phyloP scores from a whole-genome alignment of 2,329 filamentous ascomycete species.

The Ceratocystiopsis sp. region DNA sequence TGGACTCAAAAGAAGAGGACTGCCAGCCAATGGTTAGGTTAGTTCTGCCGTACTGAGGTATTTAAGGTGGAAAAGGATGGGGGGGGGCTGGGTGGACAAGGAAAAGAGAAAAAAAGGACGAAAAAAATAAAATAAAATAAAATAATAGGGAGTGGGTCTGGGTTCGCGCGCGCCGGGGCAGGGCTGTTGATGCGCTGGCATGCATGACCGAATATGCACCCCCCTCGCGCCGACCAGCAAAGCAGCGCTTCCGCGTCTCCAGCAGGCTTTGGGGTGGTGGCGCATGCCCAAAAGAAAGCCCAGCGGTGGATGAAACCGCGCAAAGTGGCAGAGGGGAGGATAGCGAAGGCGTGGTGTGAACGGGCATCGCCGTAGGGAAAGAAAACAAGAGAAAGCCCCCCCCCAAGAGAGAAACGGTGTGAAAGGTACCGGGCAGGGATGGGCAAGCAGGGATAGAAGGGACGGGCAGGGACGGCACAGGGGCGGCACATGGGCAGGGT shows the following conservation, averaged over 20 bases:
- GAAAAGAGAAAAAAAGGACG: slow-evolving; percentile 4
- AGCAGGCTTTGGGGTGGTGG: not conserved
- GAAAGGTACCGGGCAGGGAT: too few relatives aligned
- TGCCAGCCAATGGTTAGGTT: slow-evolving; percentile 21
- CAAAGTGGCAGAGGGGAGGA: not conserved
- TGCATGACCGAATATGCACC: slow-evolving; percentile 44
- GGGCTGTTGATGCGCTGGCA: slow-evolving; percentile 33
- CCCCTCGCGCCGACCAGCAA: slow-evolving; percentile 27
- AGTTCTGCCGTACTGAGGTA: slow-evolving; percentile 16
- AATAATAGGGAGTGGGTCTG: too few relatives aligned
- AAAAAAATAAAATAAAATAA: not conserved
- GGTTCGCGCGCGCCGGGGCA: slow-evolving; percentile 22
- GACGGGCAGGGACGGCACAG: too few relatives aligned
- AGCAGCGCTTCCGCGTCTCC: slow-evolving; percentile 13
- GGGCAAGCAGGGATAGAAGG: too few relatives aligned
- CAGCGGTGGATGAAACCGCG: not conserved
- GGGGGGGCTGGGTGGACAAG: not conserved
- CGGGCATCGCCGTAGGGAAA: too few relatives aligned
- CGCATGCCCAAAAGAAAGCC: not conserved
- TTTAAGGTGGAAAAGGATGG: slow-evolving; percentile 20
- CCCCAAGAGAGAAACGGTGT: too few relatives aligned
- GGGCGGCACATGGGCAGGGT: too few relatives aligned
- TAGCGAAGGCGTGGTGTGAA: not conserved
- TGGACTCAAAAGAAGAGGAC: slow-evolving; percentile 14
- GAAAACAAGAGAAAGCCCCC: too few relatives aligned